A percentile compares a stretch with the other conserved stretches of the same genome.
These are phyloP conservation scores for Cerioporus squamosus DNA, from an alignment of 1,284 basidiomycete genomes.

Conservation along the genomic window DNA sequence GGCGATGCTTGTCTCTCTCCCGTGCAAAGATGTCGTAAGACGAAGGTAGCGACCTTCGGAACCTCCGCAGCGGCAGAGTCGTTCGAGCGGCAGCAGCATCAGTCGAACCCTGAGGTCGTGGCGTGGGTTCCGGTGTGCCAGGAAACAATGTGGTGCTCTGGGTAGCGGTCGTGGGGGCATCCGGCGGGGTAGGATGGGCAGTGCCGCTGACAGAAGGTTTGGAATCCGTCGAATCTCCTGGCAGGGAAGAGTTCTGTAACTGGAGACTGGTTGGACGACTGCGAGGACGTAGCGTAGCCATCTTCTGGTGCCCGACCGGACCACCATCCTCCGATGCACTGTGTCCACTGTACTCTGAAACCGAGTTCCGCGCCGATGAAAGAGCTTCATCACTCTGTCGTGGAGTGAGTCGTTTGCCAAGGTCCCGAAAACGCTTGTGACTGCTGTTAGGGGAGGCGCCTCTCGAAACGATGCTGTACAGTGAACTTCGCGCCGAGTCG, in stretches of 20 bases:
- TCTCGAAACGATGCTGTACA: conserved; percentile 43
- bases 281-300: conserved; percentile 19
- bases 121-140: conserved; percentile 7
- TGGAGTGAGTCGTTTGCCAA: conserved; percentile 43
- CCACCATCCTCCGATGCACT: conserved; percentile 39
- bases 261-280: conserved; percentile 20
- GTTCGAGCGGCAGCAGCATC: conserved; percentile 4
- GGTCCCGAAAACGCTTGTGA: conserved; percentile 43
- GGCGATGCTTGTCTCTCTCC: conserved; percentile 41
- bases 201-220: conserved; percentile 1
- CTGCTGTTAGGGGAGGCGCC: conserved; percentile 47
- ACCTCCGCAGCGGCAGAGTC: conserved; percentile 24
- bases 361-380: conserved; percentile 50
- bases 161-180: conserved; percentile 14
- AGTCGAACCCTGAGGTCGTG: conserved; percentile 3
- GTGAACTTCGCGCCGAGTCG: conserved; percentile 38
- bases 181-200: not conserved
- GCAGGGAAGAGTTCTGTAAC: conserved; percentile 1
- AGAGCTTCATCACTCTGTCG: conserved; percentile 51
- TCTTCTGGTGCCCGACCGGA: conserved; percentile 17
- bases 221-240: not conserved
- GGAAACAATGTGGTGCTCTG: conserved; percentile 18
- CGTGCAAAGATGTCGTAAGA: conserved; percentile 21
- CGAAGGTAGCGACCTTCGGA: conserved; percentile 33
- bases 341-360: conserved; percentile 48